Base-by-base conservation (phyloP, 352 stramenopile genomes). In the Paralagenidium karlingii region DNA sequence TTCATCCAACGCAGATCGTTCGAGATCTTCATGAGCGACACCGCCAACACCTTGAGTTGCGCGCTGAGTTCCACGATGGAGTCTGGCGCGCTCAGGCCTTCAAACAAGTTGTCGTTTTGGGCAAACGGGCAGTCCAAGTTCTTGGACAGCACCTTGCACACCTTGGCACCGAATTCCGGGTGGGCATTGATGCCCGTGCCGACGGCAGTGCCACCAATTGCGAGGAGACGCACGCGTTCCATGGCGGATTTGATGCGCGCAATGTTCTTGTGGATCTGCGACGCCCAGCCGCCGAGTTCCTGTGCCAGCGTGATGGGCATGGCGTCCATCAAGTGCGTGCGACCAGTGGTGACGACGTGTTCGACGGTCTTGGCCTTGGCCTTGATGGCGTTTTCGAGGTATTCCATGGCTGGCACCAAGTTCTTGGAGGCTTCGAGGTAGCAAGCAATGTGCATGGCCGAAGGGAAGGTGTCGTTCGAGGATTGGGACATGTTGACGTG, bases 1-100 rank as follows among this genome's bases (percentile, higher is more conserved):
- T 82, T 90, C 43, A 97, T 70, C 26, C 95, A 71, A 26, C 91
- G 68, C 27, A 97, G 47, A 53, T 97, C 88, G 49, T 96, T 97
- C 3, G 88, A 87, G 63, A 98, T 95, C 60, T 98, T 97, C 58
- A 95, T 96, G 38, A 98, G 53, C 50, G 68, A 82, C 24, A 61
- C 71, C 2, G 90, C 88, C 13, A 96, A 64, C 4, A 77, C 77
- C 51, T 97, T 97, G 24, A 98, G 68, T 15, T 79, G 78, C 7
- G 80, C 83, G 34, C 82, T 96, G 16, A 84, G 61, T 63, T 97
- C 86, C 1, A 97, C 79, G 15, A 98, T 61, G n/a, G 78, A 69
- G 64, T 97, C 91, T 30, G 96, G 91, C 0, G 82, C 89, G 1
- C 85, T 91, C 3, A 98, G 63, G 12, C 87, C 80, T 55, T 97